Conservation (phyloP, 1,284 basidiomycete genomes). For the Moesziomyces globuligerus region DNA sequence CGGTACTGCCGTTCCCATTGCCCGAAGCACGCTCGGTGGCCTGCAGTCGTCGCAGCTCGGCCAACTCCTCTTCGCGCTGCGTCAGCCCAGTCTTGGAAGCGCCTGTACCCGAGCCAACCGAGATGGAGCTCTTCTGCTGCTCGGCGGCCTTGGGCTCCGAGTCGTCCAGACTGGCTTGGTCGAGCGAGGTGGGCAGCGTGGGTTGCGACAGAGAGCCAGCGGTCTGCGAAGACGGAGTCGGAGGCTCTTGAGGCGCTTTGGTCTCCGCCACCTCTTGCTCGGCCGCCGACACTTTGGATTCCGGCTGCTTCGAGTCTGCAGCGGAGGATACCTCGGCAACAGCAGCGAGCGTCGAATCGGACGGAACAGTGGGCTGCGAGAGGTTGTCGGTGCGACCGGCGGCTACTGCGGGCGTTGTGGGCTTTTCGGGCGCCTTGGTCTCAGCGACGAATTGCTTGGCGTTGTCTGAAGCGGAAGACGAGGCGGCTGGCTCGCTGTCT, state of each 20-base stretch:
- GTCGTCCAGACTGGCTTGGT: constrained; percentile 13
- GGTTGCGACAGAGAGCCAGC: constrained; percentile 29
- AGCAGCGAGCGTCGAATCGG: constrained; percentile 25
- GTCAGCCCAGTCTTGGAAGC: constrained; percentile 20
- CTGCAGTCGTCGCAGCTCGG: constrained; percentile 38
- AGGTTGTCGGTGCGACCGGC: constrained; percentile 19
- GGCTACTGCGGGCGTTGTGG: constrained; percentile 24
- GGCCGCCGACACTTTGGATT: constrained; percentile 18
- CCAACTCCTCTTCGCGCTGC: constrained; percentile 42
- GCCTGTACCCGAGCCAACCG: constrained; percentile 32
- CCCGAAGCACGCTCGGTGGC: constrained; percentile 30
- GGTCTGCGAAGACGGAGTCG: constrained; percentile 6
- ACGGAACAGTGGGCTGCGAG: constrained; percentile 44
- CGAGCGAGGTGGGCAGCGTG: constrained; percentile 32
- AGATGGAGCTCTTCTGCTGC: constrained; percentile 20
- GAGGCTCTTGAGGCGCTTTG: constrained; percentile 30
- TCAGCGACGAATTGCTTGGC: constrained; percentile 39
- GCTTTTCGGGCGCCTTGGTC: constrained; percentile 41
- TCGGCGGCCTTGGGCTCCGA: not conserved
- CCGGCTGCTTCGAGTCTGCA: constrained; percentile 4
- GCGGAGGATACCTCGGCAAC: constrained; percentile 17
- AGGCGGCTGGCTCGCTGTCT: not conserved
- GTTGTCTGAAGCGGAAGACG: constrained; percentile 13
- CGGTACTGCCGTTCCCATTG: constrained; percentile 1
- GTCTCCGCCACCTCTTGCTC: constrained; percentile 32